Base-by-base conservation (phyloP, 2,329 filamentous ascomycete genomes). In the Corinectria fuckeliana region DNA sequence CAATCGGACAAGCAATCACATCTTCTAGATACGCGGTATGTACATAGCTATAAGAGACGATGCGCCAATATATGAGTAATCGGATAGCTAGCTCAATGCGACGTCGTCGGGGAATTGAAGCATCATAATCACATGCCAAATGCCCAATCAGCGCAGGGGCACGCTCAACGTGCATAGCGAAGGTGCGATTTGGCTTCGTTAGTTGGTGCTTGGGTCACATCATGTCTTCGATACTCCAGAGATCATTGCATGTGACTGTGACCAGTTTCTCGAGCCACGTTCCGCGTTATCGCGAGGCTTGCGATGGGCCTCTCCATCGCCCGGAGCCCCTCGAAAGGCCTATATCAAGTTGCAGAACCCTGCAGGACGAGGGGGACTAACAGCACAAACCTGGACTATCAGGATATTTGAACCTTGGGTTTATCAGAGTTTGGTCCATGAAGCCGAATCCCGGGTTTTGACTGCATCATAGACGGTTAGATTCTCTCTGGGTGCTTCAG, bases 61-160 rank as follows among this genome's bases (percentile, higher is more conserved):
- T 14, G 21, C 39, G 14, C 11, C 39, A 23, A 42, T 25, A n/a
- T 14, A 14, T 41, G 4, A 23, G 39, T 42, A 42, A 42, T n/a
- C 42, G 18, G 13, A 18, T 28, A 9, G 3, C 36, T 9, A 38
- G 10, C 20, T n/a, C 21, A 8, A 25, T 14, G n/a, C 25, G 8
- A 44, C 41, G 14, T 44, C 9, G 3, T 11, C 11, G 32, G 42
- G 39, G 42, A 16, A 26, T 41, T 47, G 23, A 14, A 45, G 20
- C 14, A 20, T n/a, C 18, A 47, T 61, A 25, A 38, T 66, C 61
- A 64, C 65, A 64, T 68, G 65, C 45, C 30, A 59, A 30, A 20
- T 38, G 21, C 30, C 44, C 38, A 60, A 53, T 41, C 18, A 41
- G 16, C 21, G 30, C 44, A 44, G 14, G 10, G 34, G 45, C 23